Evolutionary conservation across 495 filamentous ascomycete genomes (phyloP).

Genomic region (Ramalina intermedia): DNA sequence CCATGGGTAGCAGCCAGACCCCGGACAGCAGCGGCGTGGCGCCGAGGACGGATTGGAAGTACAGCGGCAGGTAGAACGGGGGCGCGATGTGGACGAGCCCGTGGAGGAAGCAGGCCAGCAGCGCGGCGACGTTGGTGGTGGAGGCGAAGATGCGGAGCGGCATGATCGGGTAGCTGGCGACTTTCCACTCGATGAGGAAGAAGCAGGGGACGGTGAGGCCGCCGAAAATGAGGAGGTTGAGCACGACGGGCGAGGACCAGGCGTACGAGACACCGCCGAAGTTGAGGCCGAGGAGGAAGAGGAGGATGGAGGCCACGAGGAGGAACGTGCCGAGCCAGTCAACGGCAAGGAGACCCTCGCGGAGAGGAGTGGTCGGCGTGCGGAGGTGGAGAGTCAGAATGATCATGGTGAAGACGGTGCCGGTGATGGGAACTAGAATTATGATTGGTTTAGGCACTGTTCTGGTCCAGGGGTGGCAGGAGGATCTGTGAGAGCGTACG

Average conservation of each 20-base stretch:
- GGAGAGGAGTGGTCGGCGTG: conserved; percentile 57
- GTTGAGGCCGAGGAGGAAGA: conserved; percentile 69
- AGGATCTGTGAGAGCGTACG: conserved; percentile 27
- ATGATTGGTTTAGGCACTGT: too few relatives aligned
- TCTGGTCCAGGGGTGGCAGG: too few relatives aligned
- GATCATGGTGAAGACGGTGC: conserved; percentile 39
- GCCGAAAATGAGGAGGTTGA: conserved; percentile 71
- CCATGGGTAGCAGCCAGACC: conserved; percentile 36
- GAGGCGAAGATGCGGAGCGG: conserved; percentile 53
- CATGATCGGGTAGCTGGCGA: conserved; percentile 66
- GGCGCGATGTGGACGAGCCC: conserved; percentile 32
- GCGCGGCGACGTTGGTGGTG: conserved; percentile 41
- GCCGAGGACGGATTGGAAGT: conserved; percentile 37
- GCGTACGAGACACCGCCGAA: conserved; percentile 63
- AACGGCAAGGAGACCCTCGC: conserved; percentile 55
- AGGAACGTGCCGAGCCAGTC: conserved; percentile 61
- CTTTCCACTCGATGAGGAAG: conserved; percentile 50
- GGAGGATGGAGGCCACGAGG: conserved; percentile 63
- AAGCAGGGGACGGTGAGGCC: conserved; percentile 46
- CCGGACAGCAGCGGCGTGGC: conserved; percentile 39
- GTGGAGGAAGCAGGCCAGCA: conserved; percentile 36
- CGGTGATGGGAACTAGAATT: conserved; percentile 22
- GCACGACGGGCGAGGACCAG: conserved; percentile 60
- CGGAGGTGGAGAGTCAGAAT: conserved; percentile 48
- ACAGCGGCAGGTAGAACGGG: conserved; percentile 46